Evolutionary conservation across 768 basidiomycete species (phyloP), one percentile per base, ranked within the genome.

Genomic region (Pleurotus platypus): DNA sequence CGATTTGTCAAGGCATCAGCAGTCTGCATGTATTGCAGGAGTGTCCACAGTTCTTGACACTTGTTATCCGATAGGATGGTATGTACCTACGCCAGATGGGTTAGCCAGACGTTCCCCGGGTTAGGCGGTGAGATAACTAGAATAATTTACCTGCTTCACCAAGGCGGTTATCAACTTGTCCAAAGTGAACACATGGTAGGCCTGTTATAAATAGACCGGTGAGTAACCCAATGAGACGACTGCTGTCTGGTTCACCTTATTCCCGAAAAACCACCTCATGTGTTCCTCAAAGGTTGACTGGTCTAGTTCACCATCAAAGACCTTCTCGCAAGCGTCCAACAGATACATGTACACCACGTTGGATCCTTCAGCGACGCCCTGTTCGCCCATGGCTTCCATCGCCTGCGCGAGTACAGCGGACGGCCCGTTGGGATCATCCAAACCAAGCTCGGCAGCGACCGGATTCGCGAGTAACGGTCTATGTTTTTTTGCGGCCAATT

Each of bases 281-380:
- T 93, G 92, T 69, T 98, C 97, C 70, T 98, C 96, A 64, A 94
- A 98, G 18, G 86, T 84, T n/a, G 81, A 74, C 67, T 89, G 90
- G 69, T 98, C 97, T 58, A 98, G 78, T 67, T 98, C 95, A 60
- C 83, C 88, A 64, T 94, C 94, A 67, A 98, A 98, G 42, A 96
- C 70, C 77, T 91, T 92, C 72, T 98, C 96, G 69, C 92, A 93
- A 8, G 92, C 89, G 57, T 88, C 90, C 35, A 98, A 75, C 51
- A 96, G 80, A 65, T 95, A 94, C 74, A 85, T 77, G 73, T 98
- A 98, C 59, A 92, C 88, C 66, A 89, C 79, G 62, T 88, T 87
- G 42, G 78, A 72, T 24, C 77, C 76, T 40, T 78, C 76, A 30
- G 69, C 69, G 30, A 78, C 71, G 49, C 70, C 72, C 46, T 76